These are phyloP conservation scores for Taphrina flavorubra DNA, from an alignment of 1,139 yeast genomes.

Conservation along the genomic window DNA sequence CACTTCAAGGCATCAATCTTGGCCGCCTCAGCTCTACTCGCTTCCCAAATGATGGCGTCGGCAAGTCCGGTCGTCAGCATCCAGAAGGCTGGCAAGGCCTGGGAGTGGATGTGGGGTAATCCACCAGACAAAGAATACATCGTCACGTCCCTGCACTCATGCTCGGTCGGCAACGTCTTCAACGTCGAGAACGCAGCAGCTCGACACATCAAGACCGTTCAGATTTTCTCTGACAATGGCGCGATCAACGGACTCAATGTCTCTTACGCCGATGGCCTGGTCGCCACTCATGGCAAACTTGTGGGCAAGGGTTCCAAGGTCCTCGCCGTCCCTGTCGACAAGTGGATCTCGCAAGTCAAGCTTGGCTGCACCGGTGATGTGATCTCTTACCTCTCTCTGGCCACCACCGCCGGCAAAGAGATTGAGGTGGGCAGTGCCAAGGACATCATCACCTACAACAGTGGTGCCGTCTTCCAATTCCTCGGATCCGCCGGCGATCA, in stretches of 20 bases:
- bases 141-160: background rate
- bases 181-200: background rate
- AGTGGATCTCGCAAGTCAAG: constrained; percentile 1
- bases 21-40: constrained; percentile 8
- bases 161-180: constrained; percentile 8
- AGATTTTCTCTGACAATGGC: background rate
- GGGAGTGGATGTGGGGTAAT: constrained; percentile 28
- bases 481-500: background rate
- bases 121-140: constrained; percentile 4
- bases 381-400: constrained; percentile 9
- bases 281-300: background rate
- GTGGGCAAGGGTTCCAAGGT: background rate
- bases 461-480: constrained; percentile 6
- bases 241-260: constrained; percentile 9
- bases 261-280: constrained; percentile 6
- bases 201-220: background rate
- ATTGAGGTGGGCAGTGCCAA: constrained; percentile 12
- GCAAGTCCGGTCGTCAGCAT: constrained; percentile 5
- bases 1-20: background rate
- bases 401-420: background rate
- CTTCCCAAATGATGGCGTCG: constrained; percentile 6
- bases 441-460: background rate
- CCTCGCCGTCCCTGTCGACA: constrained; percentile 10
- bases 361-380: constrained; percentile 8
- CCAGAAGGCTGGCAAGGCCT: constrained; percentile 5